Base-by-base conservation (phyloP, 169 alveolate genomes). In the Eimeria sp. region DNA sequence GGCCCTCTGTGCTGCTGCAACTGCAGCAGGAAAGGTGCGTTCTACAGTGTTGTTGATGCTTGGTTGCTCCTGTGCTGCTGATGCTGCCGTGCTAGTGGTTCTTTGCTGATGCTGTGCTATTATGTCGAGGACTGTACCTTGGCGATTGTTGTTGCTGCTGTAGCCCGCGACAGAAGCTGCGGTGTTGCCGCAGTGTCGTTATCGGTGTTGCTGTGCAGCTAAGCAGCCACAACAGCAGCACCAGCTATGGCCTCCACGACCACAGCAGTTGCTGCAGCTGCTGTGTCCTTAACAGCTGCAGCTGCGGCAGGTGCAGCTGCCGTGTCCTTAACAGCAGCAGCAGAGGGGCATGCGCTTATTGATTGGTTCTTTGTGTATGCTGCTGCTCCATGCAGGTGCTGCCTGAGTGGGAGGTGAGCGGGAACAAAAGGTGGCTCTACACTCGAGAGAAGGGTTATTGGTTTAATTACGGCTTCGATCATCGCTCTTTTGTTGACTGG, bases 401-500 rank as follows among this genome's bases (percentile, higher is more conserved):
- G 49, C 76, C 76, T 61, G 94, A 88, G 57, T 88, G 94, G 94
- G 94, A 88, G 16, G 94, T 88, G 49, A 63, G 84, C n/a, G 45
- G 94, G 14, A 73, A 70, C 65, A 72, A 73, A 54, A 47, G 78
- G 73, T 88, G 94, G 94, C 70, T 88, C 34, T 88, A 88, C 86
- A 84, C 94, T 18, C 65, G 94, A 30, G 94, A 88, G 27, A 16
- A 54, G 30, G 5, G 84, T 34, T 84, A 65, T 70, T 88, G 94
- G 94, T 88, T 88, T 58, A 88, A 88, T 70, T 88, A 88, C 67
- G 94, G 94, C 72, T 47, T 88, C 34, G 94, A 88, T 72, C 84
- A 88, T n/a, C 20, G 43, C 11, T 27, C 84, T 40, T 88, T 88
- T n/a, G 57, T 30, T 25, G 87, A 76, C 25, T 76, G 61, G 54